Base-by-base conservation (phyloP, 306 rosid species). In the Vigna mungo region DNA sequence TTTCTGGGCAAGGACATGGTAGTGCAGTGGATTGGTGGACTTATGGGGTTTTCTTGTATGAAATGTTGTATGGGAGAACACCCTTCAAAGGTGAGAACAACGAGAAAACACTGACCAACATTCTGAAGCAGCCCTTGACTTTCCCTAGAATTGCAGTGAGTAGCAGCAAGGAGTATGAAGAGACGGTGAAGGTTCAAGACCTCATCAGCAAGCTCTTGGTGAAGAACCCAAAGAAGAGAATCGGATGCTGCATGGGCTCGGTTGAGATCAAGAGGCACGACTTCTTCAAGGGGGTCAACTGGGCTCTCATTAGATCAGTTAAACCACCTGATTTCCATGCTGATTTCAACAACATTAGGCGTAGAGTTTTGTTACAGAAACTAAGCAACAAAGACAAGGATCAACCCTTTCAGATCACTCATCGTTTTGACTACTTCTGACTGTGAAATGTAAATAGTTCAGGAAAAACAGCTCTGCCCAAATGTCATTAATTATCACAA, bases 21-120 rank as follows among this genome's bases (percentile, higher is more conserved):
- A 56, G 63, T 56, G 63, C 63, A 21, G 63, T 56, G 63, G 63
- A 56, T 56, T 56, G 63, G 63, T 56, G 63, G 63, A 56, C 63
- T 56, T 56, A 4, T 56, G 63, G 63, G 1, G 63, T 56, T 15
- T 56, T 56, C 36, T 23, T 56, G 63, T 56, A 56, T 12, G 63
- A 56, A 7, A 56, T 56, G 63, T 11, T 56, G 13, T 56, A 21
- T 12, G 63, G 63, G 36, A 56, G 36, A 56, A 56, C 63, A 12
- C 63, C 63, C 63, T 56, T 56, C 36, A 56, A 56, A 23, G 63
- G 63, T 11, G 63, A 23, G 63, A 56, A 12, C 63, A 56, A 56
- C 5, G 63, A 56, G n/a, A 56, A 23, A 2, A 56, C 63, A 25
- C 63, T 56, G 8, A 23, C 27, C 0, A 56, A 56, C 63, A 56